These are phyloP conservation scores for Chiua virens DNA, from an alignment of 768 basidiomycete genomes.

Conservation along the genomic window DNA sequence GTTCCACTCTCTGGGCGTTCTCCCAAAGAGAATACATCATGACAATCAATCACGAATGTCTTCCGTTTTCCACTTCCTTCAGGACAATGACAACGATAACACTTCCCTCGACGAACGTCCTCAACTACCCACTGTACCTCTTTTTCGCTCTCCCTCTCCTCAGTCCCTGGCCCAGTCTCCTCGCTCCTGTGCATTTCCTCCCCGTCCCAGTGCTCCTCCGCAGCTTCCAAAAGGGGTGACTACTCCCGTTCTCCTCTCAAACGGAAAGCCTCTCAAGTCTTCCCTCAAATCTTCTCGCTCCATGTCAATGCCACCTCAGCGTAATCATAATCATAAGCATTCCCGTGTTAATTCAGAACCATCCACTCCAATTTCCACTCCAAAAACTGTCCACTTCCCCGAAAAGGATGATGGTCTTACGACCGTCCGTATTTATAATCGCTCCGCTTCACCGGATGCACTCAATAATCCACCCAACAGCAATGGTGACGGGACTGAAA, in stretches of 20 bases:
- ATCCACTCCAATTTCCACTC: constrained; percentile 49
- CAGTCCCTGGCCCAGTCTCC: neutral
- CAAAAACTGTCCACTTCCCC: constrained; percentile 91
- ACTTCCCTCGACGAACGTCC: constrained; percentile 16
- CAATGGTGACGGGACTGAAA: constrained; percentile 45
- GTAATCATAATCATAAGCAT: constrained; percentile 5
- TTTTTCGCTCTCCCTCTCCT: constrained; percentile 36
- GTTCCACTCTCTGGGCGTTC: constrained; percentile 45
- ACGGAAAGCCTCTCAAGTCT: constrained; percentile 84
- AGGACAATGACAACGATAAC: constrained; percentile 28
- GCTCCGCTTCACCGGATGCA: constrained; percentile 68
- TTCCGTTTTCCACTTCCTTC: constrained; percentile 17
- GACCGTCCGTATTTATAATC: constrained; percentile 61
- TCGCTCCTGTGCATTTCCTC: neutral
- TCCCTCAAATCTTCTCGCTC: constrained; percentile 63
- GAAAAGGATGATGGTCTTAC: constrained; percentile 58
- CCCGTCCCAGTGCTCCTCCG: constrained; percentile 2
- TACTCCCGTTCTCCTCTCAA: constrained; percentile 53
- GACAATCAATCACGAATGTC: constrained; percentile 12
- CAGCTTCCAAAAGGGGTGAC: constrained; percentile 35
- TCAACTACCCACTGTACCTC: constrained; percentile 32
- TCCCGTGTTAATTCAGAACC: constrained; percentile 57
- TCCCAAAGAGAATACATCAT: constrained; percentile 41
- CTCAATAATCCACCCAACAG: constrained; percentile 30
- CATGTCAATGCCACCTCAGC: constrained; percentile 5